Percentiles rank a stretch among this genome's conserved stretches.
Conservation (phyloP, 768 basidiomycete species). For the Harrya chromipes region DNA sequence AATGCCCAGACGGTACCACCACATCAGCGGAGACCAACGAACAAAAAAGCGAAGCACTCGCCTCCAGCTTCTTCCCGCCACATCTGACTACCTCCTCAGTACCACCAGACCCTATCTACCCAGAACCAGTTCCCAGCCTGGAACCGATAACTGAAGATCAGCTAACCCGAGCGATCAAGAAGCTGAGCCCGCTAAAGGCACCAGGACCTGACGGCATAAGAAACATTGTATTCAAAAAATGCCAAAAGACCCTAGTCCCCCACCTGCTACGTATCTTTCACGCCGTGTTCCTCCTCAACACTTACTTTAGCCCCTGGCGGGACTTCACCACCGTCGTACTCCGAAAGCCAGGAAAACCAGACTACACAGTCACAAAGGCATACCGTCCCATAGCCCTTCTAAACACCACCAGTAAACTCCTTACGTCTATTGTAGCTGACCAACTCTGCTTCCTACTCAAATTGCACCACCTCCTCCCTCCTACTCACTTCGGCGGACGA, state of each 20-base stretch:
- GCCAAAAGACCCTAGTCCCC: constrained; percentile 4
- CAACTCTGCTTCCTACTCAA: background rate
- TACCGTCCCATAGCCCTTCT: constrained; percentile 33
- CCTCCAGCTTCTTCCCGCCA: too few relatives aligned
- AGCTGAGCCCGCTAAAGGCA: constrained; percentile 7
- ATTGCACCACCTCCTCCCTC: background rate
- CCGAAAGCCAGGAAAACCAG: constrained; percentile 34
- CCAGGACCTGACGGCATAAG: constrained; percentile 28
- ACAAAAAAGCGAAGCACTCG: too few relatives aligned
- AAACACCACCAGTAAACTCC: constrained; percentile 2
- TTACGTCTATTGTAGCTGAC: background rate
- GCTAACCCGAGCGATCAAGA: too few relatives aligned
- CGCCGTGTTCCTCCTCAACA: background rate
- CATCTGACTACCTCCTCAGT: too few relatives aligned
- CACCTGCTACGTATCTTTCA: background rate
- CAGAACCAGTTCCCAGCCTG: too few relatives aligned
- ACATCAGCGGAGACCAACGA: too few relatives aligned
- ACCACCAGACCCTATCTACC: too few relatives aligned
- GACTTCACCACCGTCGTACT: constrained; percentile 30
- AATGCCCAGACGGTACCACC: too few relatives aligned
- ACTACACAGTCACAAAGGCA: constrained; percentile 33
- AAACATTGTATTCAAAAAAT: constrained; percentile 23
- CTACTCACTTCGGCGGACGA: background rate
- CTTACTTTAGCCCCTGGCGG: constrained; percentile 20
- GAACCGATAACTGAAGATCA: too few relatives aligned